Evolutionary conservation across 139 green algal genomes (phyloP), one percentile per base, ranked within the genome.

Genomic region (Spirogloea muscicola): DNA sequence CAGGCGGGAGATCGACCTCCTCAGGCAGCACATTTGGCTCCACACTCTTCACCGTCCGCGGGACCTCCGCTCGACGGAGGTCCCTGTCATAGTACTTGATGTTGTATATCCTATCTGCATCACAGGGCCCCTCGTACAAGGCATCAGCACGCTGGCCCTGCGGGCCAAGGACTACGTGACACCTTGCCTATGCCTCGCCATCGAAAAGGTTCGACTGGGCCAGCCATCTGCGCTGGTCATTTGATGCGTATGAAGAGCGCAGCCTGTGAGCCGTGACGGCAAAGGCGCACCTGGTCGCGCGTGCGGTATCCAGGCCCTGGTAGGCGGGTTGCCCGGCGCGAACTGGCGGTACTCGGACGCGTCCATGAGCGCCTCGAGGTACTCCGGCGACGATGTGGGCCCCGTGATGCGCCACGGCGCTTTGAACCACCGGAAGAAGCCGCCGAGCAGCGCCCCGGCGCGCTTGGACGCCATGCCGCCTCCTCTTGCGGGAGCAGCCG

Each of bases 41-140:
- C 21, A 55, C 21, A 21, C 21, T 21, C 46, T 55, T 21, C 46
- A 55, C 21, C 46, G 21, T 55, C 46, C 21, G 21, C 46, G 46
- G 46, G 21, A 21, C 46, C 21, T 55, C 46, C 46, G 46, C 46
- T 21, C 46, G 46, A 21, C 46, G 46, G 21, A 21, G 21, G 21
- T 55, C 46, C 46, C 46, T 55, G 21, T 55, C 46, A 21, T 55
- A 55, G 46, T 55, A 55, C 46, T 55, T 55, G 46, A 55, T 55
- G 46, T 55, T 55, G 46, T 55, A 55, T 21, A 55, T 21, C 21
- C 21, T 21, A 55, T 55, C 46, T 55, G 46, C 21, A 21, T 55
- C 46, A 55, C n/a, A n/a, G n/a, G n/a, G n/a, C n/a, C n/a, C n/a
- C n/a, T n/a, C n/a, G n/a, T n/a, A n/a, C n/a, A n/a, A n/a, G n/a